Conservation (phyloP, 805 yeast genomes). For the Alloascoidea africana region DNA sequence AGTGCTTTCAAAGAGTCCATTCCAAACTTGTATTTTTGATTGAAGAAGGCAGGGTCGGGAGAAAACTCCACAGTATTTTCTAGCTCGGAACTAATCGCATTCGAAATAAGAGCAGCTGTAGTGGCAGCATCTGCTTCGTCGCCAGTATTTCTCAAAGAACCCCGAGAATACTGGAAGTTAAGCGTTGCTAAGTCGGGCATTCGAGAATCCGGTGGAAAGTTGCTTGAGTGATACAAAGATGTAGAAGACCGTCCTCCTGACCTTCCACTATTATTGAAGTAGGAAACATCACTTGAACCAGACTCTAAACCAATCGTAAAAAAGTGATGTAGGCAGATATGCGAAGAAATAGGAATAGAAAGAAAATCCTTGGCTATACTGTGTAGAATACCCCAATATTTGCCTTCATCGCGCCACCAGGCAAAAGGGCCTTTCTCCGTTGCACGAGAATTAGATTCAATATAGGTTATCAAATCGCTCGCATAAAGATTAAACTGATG, state of each 20-base stretch:
- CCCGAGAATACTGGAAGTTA: no score
- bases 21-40: neutral
- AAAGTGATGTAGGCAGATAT: neutral
- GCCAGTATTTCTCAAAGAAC: no score
- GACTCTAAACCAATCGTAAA: no score
- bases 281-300: no score
- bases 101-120: neutral
- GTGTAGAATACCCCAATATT: neutral
- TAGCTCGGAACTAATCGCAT: neutral
- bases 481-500: neutral
- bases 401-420: neutral
- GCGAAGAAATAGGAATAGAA: neutral
- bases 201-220: neutral
- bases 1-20: constrained; percentile 1
- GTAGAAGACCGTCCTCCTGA: no score
- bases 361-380: neutral
- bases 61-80: neutral
- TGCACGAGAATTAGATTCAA: neutral
- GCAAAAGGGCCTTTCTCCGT: neutral
- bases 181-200: neutral
- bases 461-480: neutral
- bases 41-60: no score
- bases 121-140: neutral
- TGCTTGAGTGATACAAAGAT: neutral
- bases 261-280: neutral